Evolutionary conservation across 805 yeast genomes (phyloP).

Genomic region (Pichia deserticola): DNA sequence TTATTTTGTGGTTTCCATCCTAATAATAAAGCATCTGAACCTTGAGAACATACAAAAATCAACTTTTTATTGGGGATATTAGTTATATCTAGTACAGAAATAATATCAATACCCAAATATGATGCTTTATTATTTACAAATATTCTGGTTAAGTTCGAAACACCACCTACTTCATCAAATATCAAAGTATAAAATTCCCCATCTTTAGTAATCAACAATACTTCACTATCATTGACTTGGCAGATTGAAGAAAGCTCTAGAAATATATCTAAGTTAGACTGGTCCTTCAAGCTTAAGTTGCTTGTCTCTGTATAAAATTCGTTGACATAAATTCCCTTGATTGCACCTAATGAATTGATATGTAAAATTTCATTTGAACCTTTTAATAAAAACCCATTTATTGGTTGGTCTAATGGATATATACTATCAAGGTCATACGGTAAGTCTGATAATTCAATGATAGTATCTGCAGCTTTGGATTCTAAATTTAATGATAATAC

Average conservation of each 20-base stretch:
- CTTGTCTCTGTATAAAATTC: conserved; percentile 38
- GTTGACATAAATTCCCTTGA: conserved; percentile 57
- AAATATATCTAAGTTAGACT: conserved; percentile 41
- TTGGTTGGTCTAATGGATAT: conserved; percentile 55
- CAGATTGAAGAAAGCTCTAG: conserved; percentile 46
- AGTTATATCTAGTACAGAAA: conserved; percentile 36
- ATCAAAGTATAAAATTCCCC: conserved; percentile 35
- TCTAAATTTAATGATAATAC: conserved; percentile 63
- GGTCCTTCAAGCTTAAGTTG: conserved; percentile 37
- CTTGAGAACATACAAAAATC: conserved; percentile 53
- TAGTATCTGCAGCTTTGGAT: conserved; percentile 53
- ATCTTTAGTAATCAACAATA: conserved; percentile 33
- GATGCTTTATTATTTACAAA: conserved; percentile 13
- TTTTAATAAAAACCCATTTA: conserved; percentile 59
- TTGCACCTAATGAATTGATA: conserved; percentile 70
- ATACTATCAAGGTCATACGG: conserved; percentile 70
- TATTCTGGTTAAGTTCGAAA: conserved; percentile 26
- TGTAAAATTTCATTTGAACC: conserved; percentile 77
- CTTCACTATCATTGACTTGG: conserved; percentile 27
- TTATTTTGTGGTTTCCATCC: conserved; percentile 25
- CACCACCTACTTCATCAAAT: conserved; percentile 31
- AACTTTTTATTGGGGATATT: conserved; percentile 32
- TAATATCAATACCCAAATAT: conserved; percentile 18
- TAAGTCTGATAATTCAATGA: conserved; percentile 53
- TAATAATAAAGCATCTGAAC: conserved; percentile 51